Base-by-base conservation (phyloP, 495 filamentous ascomycete species). In the Aspergillus bertholletiae region DNA sequence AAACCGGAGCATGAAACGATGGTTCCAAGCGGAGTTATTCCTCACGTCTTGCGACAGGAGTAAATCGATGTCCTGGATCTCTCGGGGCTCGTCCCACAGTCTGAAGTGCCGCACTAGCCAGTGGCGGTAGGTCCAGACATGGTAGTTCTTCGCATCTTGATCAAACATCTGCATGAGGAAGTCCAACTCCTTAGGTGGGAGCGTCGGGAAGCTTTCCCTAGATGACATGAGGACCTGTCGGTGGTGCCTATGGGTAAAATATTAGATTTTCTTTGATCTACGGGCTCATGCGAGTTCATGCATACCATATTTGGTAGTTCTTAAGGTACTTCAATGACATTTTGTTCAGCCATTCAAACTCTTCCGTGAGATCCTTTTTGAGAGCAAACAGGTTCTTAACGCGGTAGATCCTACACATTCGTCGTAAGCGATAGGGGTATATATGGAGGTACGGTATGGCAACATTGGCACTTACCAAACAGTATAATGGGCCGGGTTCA, bases 401-500 rank as follows among this genome's bases (percentile, higher is more conserved):
- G 53, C 94, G 85, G 75, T 96, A 98, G 35, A 98, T 85, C 84
- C 84, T 87, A 55, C 17, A 2, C 37, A 34, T 15, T 6, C 13
- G 32, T 44, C 40, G n/a, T 49, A 2, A 34, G 30, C 26, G 28
- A 22, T 30, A 13, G 30, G n/a, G n/a, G n/a, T n/a, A 49, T 28
- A 30, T 30, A 11, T 22, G 5, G 26, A 28, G 4, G 8, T 8
- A 28, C 3, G 12, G 30, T 21, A 20, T 22, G 49, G 17, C 21
- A 27, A 12, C 35, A 20, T n/a, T 44, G 20, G 27, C 5, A 65
- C 69, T 58, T 68, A 86, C 94, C 94, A 98, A 51, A 97, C 90
- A 6, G 95, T 98, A 74, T 98, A 98, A 69, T 97, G 95, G 9
- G 93, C 90, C 7, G 94, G 90, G 70, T 98, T 98, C 81, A 96